phyloP scores from a whole-genome alignment of 768 basidiomycete species.

The Scleroderma bovista region DNA sequence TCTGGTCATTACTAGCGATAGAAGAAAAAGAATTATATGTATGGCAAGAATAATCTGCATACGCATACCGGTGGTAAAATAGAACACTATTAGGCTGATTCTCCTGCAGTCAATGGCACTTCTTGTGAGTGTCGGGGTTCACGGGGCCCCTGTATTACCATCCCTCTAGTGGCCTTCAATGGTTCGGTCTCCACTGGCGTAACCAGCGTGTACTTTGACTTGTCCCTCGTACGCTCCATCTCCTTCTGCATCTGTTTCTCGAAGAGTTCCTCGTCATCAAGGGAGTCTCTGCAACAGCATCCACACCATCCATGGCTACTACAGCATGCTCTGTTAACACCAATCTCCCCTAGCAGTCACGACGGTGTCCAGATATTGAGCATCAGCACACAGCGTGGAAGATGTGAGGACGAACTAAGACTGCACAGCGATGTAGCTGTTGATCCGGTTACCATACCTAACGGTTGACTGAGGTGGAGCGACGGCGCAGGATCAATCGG shows the following conservation, averaged over 20 bases:
- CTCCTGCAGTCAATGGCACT: neutral
- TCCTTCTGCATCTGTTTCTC: conserved; percentile 11
- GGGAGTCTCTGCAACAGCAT: conserved; percentile 12
- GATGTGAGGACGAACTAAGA: conserved; percentile 8
- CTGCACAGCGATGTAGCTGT: conserved; percentile 8
- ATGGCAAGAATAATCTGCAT: too few relatives aligned
- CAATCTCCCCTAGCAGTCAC: conserved; percentile 3
- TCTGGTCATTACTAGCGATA: too few relatives aligned
- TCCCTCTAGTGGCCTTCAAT: neutral
- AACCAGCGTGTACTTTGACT: conserved; percentile 3
- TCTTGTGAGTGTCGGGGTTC: neutral
- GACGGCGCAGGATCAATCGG: neutral
- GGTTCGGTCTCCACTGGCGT: conserved; percentile 9
- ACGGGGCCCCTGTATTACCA: conserved; percentile 1
- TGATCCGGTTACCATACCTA: conserved; percentile 8
- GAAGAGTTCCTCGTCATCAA: conserved; percentile 15
- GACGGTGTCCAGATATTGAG: neutral
- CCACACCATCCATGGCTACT: conserved; percentile 14
- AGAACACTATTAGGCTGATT: neutral
- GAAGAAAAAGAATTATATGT: too few relatives aligned
- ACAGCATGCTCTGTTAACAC: conserved; percentile 8
- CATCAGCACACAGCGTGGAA: neutral
- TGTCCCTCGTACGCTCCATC: conserved; percentile 18
- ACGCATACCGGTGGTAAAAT: too few relatives aligned
- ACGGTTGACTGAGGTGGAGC: neutral